Base-by-base conservation (phyloP, 805 yeast species). In the Suhomyces sp. region DNA sequence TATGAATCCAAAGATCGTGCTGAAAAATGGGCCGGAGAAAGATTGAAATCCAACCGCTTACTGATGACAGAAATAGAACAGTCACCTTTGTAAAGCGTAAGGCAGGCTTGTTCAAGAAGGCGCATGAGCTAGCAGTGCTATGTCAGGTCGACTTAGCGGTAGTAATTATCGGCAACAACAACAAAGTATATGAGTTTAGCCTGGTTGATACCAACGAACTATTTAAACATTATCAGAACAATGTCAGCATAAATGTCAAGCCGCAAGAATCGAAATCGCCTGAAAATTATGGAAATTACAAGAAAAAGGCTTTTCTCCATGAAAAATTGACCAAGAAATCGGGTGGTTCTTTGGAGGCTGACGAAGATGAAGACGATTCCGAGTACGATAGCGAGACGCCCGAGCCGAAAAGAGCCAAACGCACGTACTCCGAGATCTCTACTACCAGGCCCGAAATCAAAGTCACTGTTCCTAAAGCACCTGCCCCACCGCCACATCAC, bases 141-240 rank as follows among this genome's bases (percentile, higher is more conserved):
- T 93, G 98, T 69, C 92, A 90, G 56, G 96, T 91, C 5, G 98
- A 93, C 63, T 78, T 94, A 27, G 96, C 98, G 1, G 93, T 93
- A 27, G 84, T 93, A 13, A 90, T 93, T 22, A 76, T 91, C 35
- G 96, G 96, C 17, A 83, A 83, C 60, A 91, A 85, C 67, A 85
- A 89, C 62, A 87, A 87, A 61, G 80, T 91, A 21, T 91, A 88
- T 65, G 97, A 93, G 71, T 93, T 85, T 64, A 81, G 91, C 7
- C 84, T 96, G 3, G 84, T 85, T 15, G 83, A 85, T 54, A 78
- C 90, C 15, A 62, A 65, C 27, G 64, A 63, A 46, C 49, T 66
- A 53, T 49, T 63, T 56, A 49, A 61, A 43, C 52, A 56, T 41
- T 54, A 57, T 45, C 58, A 54, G 50, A 43, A 44, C 29, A 54